Percentiles rank a stretch among this genome's conserved stretches.
Evolutionary conservation across 202 grass and related monocot genomes (phyloP).

Genomic region (Alloteropsis angusta): DNA sequence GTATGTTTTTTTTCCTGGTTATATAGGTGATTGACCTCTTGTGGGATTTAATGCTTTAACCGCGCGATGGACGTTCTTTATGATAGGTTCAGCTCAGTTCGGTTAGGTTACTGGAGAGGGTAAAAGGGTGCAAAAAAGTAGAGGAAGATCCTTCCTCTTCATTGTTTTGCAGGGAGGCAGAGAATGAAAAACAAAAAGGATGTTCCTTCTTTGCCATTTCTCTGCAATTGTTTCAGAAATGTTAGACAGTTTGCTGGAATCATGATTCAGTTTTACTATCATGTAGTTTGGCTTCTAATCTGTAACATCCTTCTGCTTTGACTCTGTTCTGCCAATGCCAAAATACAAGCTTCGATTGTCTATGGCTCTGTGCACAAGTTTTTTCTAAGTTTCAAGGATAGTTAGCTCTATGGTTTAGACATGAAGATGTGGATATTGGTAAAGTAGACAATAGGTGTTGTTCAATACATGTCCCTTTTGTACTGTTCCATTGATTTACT

Average conservation of each 20-base stretch:
- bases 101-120: constrained; percentile 6
- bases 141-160: constrained; percentile 15
- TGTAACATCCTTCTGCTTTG: background rate
- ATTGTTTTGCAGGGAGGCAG: constrained; percentile 29
- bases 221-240: background rate
- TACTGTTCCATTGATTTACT: constrained; percentile 27
- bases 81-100: constrained; percentile 16
- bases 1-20: background rate
- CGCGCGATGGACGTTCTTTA: constrained; percentile 2
- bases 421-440: constrained; percentile 1
- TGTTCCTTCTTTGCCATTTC: background rate
- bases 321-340: background rate
- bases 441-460: background rate
- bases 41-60: constrained; percentile 27
- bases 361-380: background rate
- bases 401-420: background rate
- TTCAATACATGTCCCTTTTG: background rate
- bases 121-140: constrained; percentile 39
- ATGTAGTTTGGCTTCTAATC: background rate
- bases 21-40: constrained; percentile 22
- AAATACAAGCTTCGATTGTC: background rate
- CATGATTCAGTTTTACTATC: constrained; percentile 6
- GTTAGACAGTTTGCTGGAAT: background rate
- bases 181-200: constrained; percentile 7
- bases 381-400: background rate